A percentile compares a stretch with the other conserved stretches of the same genome.
Conservation (phyloP, 1,284 basidiomycete species). For the Coriolopsis trogii region DNA sequence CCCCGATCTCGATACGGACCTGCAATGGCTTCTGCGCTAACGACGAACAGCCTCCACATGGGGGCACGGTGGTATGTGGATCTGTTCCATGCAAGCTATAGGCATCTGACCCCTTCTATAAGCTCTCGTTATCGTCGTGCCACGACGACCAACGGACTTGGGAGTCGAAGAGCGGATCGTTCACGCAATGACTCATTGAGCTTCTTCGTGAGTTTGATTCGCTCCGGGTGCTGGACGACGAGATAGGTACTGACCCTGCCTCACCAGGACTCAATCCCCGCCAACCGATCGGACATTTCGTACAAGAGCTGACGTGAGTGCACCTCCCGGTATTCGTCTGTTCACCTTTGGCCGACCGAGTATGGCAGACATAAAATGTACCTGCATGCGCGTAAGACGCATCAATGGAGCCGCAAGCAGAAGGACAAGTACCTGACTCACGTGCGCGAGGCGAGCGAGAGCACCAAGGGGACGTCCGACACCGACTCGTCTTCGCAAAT, state of each 20-base stretch:
- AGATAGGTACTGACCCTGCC: not conserved
- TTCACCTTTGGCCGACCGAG: not conserved
- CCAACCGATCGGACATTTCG: conserved; percentile 12
- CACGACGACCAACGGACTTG: conserved; percentile 26
- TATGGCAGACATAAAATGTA: conserved; percentile 12
- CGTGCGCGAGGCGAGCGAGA: not conserved
- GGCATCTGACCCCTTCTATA: not conserved
- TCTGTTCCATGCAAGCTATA: not conserved
- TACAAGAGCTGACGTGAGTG: conserved; percentile 13
- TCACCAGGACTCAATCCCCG: conserved; percentile 13
- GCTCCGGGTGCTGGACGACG: not conserved
- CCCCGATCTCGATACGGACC: conserved; percentile 13
- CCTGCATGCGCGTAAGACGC: conserved; percentile 14
- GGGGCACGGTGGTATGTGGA: conserved; percentile 21
- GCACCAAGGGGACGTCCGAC: not conserved
- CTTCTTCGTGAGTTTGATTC: conserved; percentile 10
- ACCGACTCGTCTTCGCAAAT: not conserved
- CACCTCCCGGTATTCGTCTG: not conserved
- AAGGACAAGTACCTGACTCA: conserved; percentile 13
- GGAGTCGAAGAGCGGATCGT: conserved; percentile 24
- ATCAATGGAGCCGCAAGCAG: conserved; percentile 11
- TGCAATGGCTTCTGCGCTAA: conserved; percentile 25
- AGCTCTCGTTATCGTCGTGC: conserved; percentile 27
- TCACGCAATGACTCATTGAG: conserved; percentile 22
- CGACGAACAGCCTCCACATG: conserved; percentile 2